phyloP scores from a whole-genome alignment of 2,329 filamentous ascomycete genomes.

The Apiospora sp. region DNA sequence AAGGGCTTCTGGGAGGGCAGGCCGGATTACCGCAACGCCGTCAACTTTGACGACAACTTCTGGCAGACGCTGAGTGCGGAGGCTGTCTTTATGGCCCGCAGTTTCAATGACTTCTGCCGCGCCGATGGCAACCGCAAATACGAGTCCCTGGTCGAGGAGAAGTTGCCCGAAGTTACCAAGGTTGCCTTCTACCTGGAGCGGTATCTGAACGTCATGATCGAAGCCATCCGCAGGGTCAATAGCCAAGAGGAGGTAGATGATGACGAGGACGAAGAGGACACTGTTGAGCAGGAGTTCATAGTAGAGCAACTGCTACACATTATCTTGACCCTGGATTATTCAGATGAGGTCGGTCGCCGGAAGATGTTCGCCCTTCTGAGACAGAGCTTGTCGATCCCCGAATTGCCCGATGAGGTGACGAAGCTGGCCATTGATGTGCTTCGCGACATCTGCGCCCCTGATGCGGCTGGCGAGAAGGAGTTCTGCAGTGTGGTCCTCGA shows the following conservation, averaged over 20 bases:
- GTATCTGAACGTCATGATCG: slow-evolving; percentile 75
- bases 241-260: slow-evolving; percentile 63
- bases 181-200: slow-evolving; percentile 87
- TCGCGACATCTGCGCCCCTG: slow-evolving; percentile 80
- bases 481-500: slow-evolving; percentile 89
- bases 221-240: slow-evolving; percentile 66
- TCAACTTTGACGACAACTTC: slow-evolving; percentile 76
- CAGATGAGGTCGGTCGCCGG: slow-evolving; percentile 92
- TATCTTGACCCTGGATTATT: slow-evolving; percentile 90
- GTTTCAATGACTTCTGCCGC: slow-evolving; percentile 93
- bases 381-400: slow-evolving; percentile 83
- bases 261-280: slow-evolving; percentile 76
- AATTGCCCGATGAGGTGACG: slow-evolving; percentile 91
- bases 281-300: slow-evolving; percentile 91
- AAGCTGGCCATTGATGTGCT: slow-evolving; percentile 86
- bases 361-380: slow-evolving; percentile 95
- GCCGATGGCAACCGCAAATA: slow-evolving; percentile 77
- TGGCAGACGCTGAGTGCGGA: slow-evolving; percentile 86
- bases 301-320: slow-evolving; percentile 96
- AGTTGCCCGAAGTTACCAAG: slow-evolving; percentile 92
- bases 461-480: slow-evolving; percentile 77
- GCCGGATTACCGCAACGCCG: slow-evolving; percentile 78
- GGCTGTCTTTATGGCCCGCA: slow-evolving; percentile 87
- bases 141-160: slow-evolving; percentile 83
- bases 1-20: slow-evolving; percentile 94